phyloP scores from a whole-genome alignment of 2,329 filamentous ascomycete genomes.

The Claviceps cyperi region DNA sequence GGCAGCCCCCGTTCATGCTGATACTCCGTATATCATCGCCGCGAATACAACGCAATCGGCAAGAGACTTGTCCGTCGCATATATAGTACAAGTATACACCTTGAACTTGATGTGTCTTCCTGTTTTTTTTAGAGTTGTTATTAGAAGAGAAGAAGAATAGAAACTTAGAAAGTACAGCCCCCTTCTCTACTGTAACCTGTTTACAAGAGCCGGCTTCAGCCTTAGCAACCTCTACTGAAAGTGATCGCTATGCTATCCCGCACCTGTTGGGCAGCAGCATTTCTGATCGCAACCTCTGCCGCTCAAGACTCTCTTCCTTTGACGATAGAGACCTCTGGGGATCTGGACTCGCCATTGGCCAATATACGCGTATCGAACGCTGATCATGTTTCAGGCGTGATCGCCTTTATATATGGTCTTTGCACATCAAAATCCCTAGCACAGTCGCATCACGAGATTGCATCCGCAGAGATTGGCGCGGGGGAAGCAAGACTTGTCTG shows the following conservation, averaged over 20 bases:
- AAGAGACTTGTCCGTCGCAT: no score
- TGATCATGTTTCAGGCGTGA: not conserved
- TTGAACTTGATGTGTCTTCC: no score
- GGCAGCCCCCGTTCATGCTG: no score
- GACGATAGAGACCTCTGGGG: not conserved
- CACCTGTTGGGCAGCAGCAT: not conserved
- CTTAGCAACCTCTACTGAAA: not conserved
- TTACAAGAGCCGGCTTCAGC: no score
- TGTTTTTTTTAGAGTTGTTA: not conserved
- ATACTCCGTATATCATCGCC: no score
- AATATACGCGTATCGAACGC: not conserved
- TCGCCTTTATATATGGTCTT: not conserved
- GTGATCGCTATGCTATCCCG: not conserved
- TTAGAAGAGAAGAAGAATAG: no score
- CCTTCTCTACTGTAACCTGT: no score
- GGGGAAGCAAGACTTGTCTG: conserved; percentile 2
- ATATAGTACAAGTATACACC: no score
- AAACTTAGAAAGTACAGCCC: not conserved
- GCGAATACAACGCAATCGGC: no score
- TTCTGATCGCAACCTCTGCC: not conserved
- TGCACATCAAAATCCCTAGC: not conserved
- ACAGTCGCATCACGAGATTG: conserved; percentile 8
- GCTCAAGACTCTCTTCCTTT: not conserved
- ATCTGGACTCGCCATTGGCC: not conserved
- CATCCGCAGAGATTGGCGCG: conserved; percentile 12